Evolutionary conservation across 257 asterid genomes (phyloP), one percentile per base, ranked within the genome.

Genomic region (Nemophila menziesii): DNA sequence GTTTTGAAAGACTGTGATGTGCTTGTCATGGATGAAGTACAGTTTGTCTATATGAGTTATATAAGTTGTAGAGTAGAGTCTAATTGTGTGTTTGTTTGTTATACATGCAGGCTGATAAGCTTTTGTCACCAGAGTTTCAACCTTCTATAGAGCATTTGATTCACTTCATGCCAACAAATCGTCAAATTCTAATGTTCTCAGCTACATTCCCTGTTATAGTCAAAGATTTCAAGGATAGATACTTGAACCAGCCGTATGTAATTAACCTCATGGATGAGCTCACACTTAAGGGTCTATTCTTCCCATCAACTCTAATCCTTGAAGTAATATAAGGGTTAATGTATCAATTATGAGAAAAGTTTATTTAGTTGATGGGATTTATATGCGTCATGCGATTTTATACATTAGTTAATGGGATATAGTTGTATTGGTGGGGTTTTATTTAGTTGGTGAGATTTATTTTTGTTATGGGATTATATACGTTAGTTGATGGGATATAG

Each of bases 211-310:
- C 90, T 53, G 92, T 85, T 26, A 85, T 85, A 0, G 89, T 85
- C 18, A 85, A 85, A 69, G 78, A 80, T 66, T 85, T 85, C 61
- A 78, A 71, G 58, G 95, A 80, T 41, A 65, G 92, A 43, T 80
- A 67, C 72, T 59, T 85, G 57, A 67, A 57, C 16, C 80, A 54
- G 53, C 89, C 95, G 12, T 85, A 85, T 53, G 59, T 85, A 44
- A 85, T 85, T 55, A 80, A 85, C 69, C 82, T 85, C 33, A 85
- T 80, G 95, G 93, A 85, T 57, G 95, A 85, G 74, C 93, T 84
- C 55, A 80, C 95, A 14, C 83, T 84, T 46, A 80, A 84, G 82
- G 93, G 95, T 70, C 72, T 80, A 55, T n/a, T n/a, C n/a, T n/a
- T n/a, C n/a, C n/a, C n/a, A n/a, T n/a, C n/a, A n/a, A n/a, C n/a